Conservation (phyloP, 2,329 filamentous ascomycete genomes). For the Graphilbum fragrans region DNA sequence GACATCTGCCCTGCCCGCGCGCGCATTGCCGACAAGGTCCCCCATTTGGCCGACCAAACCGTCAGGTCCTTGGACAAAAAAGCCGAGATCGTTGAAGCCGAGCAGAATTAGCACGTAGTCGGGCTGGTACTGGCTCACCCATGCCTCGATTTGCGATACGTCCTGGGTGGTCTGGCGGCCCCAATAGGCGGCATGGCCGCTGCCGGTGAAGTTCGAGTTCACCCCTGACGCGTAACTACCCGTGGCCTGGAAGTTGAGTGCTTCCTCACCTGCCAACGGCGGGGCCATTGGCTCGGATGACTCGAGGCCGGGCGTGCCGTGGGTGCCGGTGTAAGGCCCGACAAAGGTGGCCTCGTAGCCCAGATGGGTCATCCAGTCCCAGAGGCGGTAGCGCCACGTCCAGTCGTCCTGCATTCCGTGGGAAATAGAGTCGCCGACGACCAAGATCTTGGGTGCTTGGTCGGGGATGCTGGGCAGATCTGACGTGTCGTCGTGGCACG, state of each 20-base stretch:
- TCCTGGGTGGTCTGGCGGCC: constrained; percentile 16
- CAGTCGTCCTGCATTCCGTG: constrained; percentile 20
- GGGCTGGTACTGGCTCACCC: constrained; percentile 14
- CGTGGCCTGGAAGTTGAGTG: too few species aligned
- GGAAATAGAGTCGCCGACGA: constrained; percentile 19
- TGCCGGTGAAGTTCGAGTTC: constrained; percentile 9
- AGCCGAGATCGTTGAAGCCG: constrained; percentile 15
- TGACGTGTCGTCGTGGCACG: too few species aligned
- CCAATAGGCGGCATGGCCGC: constrained; percentile 17
- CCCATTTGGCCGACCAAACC: constrained; percentile 8
- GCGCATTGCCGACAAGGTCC: constrained; percentile 14
- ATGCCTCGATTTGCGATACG: constrained; percentile 10
- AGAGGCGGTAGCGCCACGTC: constrained; percentile 24
- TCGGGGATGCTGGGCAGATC: too few species aligned
- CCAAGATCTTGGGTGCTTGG: constrained; percentile 9
- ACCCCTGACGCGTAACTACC: constrained; percentile 17
- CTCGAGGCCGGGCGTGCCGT: not conserved
- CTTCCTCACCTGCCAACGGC: not conserved
- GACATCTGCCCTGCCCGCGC: constrained; percentile 11
- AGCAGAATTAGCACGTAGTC: constrained; percentile 16
- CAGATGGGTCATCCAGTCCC: constrained; percentile 18
- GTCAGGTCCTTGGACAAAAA: constrained; percentile 10
- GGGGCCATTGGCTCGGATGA: not conserved
- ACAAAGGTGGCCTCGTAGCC: constrained; percentile 13
- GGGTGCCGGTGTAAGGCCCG: constrained; percentile 13